Base-by-base conservation (phyloP, 331 rosid genomes). In the Malus hybrid region DNA sequence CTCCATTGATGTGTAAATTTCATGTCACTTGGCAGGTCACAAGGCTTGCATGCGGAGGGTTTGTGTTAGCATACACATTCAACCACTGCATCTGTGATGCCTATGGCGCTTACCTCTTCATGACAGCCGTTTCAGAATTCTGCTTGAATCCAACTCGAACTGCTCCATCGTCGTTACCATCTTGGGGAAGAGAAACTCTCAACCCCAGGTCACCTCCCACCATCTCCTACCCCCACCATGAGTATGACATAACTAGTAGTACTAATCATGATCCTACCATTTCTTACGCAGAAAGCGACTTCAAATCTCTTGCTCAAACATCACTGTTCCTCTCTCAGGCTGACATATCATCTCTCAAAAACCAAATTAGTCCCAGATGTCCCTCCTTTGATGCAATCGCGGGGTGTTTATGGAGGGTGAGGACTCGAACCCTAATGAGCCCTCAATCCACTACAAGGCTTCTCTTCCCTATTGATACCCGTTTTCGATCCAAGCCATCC, bases 21-120 rank as follows among this genome's bases (percentile, higher is more conserved):
- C 15, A 11, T 44, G 50, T 44, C 50, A 44, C 50, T 69, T 22
- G 16, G 64, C 62, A 79, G 78, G 78, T 79, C n/a, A 79, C 78
- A 39, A 73, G 33, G 24, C 69, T 79, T 36, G 62, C 74, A 32
- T 79, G 82, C 3, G 78, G 78, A 65, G 78, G 82, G 34, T 73
- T 79, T 19, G 62, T 72, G 62, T n/a, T 79, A 63, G 82, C 82
- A 11, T 72, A 79, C 73, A 66, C 74, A 39, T 79, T 79, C 74
- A 79, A 79, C 78, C 74, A 79, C 34, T 79, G 82, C 69, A 73
- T 79, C n/a, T 72, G 82, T 22, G 82, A 79, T 73, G 78, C 82
- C 7, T 73, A 55, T 7, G 82, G 82, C 46, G 78, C 82, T 10
- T 73, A 36, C 74, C 29, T 24, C 22, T 73, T 79, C 64, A 79